Conservation (phyloP, 1,284 basidiomycete species). For the Xerocomus minutiporus region DNA sequence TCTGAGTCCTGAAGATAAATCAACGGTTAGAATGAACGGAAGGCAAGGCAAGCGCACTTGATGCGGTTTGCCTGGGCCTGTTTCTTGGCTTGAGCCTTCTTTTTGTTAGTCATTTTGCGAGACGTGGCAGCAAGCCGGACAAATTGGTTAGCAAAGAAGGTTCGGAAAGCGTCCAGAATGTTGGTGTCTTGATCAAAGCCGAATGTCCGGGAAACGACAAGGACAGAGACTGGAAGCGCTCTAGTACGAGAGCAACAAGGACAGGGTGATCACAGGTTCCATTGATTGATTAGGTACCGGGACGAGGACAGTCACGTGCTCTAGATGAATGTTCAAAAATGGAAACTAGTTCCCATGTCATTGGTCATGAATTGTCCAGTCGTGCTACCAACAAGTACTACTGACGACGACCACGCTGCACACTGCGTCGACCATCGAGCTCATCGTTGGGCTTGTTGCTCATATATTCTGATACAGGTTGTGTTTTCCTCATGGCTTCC, state of each 20-base stretch:
- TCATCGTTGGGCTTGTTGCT: conserved; percentile 1
- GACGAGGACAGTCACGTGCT: conserved; percentile 16
- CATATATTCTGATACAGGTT: background rate
- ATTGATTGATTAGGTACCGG: conserved; percentile 1
- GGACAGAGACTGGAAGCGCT: background rate
- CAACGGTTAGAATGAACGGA: conserved; percentile 3
- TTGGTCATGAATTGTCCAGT: conserved; percentile 1
- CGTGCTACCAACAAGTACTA: background rate
- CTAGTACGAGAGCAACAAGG: background rate
- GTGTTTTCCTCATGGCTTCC: conserved; percentile 11
- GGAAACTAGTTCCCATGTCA: conserved; percentile 12
- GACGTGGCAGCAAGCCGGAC: background rate
- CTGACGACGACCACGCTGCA: conserved; percentile 9
- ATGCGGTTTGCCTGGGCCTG: conserved; percentile 25
- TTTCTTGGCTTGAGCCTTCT: conserved; percentile 33
- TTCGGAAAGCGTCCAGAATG: conserved; percentile 13
- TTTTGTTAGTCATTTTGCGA: conserved; percentile 37
- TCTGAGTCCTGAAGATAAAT: conserved; percentile 18
- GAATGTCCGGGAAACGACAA: background rate
- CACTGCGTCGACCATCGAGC: background rate
- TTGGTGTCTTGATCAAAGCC: background rate
- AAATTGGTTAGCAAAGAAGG: conserved; percentile 4
- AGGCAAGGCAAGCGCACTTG: conserved; percentile 19
- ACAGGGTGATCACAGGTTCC: background rate
- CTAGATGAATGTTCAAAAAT: background rate